These are phyloP conservation scores for Calvatia gigantea DNA, from an alignment of 768 basidiomycete species.

Conservation along the genomic window DNA sequence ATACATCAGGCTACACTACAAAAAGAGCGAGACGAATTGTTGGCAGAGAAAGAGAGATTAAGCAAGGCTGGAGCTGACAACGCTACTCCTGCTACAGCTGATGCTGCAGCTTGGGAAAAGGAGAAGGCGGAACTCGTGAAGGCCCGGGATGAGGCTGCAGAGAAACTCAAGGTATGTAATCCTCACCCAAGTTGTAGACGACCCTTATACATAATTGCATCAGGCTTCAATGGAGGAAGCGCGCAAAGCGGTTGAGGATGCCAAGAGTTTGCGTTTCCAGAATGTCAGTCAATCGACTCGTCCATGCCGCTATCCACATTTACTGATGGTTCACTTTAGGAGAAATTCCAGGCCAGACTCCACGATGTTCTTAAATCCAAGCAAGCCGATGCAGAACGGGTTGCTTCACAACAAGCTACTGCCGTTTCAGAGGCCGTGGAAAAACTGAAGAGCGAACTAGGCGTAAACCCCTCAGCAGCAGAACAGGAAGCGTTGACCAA, in stretches of 20 bases:
- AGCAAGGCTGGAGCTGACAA: slow-evolving; percentile 22
- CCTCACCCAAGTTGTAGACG: not conserved
- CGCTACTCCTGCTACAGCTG: slow-evolving; percentile 26
- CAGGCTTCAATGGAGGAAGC: slow-evolving; percentile 40
- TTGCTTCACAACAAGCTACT: slow-evolving; percentile 41
- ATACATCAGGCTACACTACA: slow-evolving; percentile 44
- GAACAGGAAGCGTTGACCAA: slow-evolving; percentile 40
- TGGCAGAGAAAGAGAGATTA: slow-evolving; percentile 55
- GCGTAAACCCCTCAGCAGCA: slow-evolving; percentile 16
- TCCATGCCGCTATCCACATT: not conserved
- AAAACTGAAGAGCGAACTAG: slow-evolving; percentile 46
- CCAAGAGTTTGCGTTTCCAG: slow-evolving; percentile 38
- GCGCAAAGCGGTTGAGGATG: slow-evolving; percentile 41
- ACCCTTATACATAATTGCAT: not conserved
- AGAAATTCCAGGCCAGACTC: slow-evolving; percentile 58
- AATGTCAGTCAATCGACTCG: slow-evolving; percentile 27
- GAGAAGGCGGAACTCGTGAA: slow-evolving; percentile 59
- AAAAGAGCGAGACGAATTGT: slow-evolving; percentile 58
- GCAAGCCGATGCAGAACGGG: slow-evolving; percentile 40
- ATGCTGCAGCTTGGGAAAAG: slow-evolving; percentile 40
- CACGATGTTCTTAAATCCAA: slow-evolving; percentile 49
- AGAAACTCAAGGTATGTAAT: slow-evolving; percentile 55
- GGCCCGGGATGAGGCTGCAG: slow-evolving; percentile 56
- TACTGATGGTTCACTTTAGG: slow-evolving; percentile 33
- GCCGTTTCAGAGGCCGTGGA: slow-evolving; percentile 57